Evolutionary conservation across 306 rosid genomes (phyloP).

Genomic region (Fragaria vesca): DNA sequence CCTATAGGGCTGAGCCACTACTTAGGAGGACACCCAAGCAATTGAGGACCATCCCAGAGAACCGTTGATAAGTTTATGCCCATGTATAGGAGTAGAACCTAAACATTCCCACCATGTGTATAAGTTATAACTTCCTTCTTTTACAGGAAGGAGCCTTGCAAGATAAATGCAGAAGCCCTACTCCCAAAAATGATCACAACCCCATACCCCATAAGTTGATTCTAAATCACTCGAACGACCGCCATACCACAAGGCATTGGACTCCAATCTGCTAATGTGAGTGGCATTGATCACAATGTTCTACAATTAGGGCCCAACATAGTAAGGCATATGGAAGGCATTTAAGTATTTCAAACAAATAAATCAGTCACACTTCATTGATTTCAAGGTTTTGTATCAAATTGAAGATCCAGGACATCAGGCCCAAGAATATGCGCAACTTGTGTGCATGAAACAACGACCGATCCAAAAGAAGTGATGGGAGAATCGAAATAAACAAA

Average conservation of each 20-base stretch:
- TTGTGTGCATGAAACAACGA: background rate
- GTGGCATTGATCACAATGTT: background rate
- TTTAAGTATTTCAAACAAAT: background rate
- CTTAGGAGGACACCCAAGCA: background rate
- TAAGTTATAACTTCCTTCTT: no score
- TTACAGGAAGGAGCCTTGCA: no score
- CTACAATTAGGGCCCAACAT: background rate
- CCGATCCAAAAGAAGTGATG: background rate
- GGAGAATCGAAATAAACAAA: background rate
- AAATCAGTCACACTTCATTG: background rate
- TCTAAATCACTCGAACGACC: no score
- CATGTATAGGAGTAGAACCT: no score
- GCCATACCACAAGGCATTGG: background rate
- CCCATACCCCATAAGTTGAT: no score
- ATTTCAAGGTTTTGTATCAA: background rate
- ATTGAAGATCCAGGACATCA: background rate
- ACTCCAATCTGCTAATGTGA: background rate
- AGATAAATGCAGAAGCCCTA: no score
- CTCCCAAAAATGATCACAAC: no score
- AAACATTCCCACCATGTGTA: no score
- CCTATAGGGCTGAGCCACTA: background rate
- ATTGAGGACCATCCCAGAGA: no score
- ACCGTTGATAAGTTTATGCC: no score
- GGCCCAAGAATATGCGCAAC: background rate
- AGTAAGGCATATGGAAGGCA: background rate